A percentile compares a stretch with the other conserved stretches of the same genome.
phyloP scores from a whole-genome alignment of 2,329 filamentous ascomycete genomes.

The Aspergillus proliferans region DNA sequence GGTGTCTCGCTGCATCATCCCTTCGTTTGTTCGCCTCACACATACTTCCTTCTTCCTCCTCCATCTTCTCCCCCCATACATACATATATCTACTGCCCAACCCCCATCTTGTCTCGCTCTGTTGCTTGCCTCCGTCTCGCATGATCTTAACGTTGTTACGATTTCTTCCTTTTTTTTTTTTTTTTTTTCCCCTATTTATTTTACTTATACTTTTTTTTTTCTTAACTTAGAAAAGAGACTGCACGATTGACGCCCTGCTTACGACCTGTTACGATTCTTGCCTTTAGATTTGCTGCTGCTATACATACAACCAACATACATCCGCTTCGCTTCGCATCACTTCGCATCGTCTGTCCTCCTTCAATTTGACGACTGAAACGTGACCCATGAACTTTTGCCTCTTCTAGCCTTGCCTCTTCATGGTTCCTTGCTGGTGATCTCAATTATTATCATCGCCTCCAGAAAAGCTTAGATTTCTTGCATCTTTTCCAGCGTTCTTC shows the following conservation, averaged over 20 bases:
- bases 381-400: slow-evolving; percentile 34
- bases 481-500: slow-evolving; percentile 13
- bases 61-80: neutral
- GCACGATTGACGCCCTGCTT: slow-evolving; percentile 18
- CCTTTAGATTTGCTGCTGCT: slow-evolving; percentile 5
- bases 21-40: slow-evolving; percentile 1
- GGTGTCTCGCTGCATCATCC: neutral
- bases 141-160: neutral
- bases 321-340: neutral
- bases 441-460: slow-evolving; percentile 12
- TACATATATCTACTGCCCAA: neutral
- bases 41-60: neutral
- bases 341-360: slow-evolving; percentile 19
- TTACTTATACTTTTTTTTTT: slow-evolving; percentile 13
- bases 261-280: slow-evolving; percentile 24
- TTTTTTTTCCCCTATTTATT: neutral
- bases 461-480: slow-evolving; percentile 3
- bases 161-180: neutral
- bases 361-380: slow-evolving; percentile 40
- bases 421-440: slow-evolving; percentile 14
- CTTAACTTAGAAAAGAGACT: slow-evolving; percentile 6
- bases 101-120: neutral
- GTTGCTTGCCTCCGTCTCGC: neutral
- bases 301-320: slow-evolving; percentile 1
- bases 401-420: slow-evolving; percentile 16